Base-by-base conservation (phyloP, 73 alveolate genomes). In the Tetrahymena borealis region DNA sequence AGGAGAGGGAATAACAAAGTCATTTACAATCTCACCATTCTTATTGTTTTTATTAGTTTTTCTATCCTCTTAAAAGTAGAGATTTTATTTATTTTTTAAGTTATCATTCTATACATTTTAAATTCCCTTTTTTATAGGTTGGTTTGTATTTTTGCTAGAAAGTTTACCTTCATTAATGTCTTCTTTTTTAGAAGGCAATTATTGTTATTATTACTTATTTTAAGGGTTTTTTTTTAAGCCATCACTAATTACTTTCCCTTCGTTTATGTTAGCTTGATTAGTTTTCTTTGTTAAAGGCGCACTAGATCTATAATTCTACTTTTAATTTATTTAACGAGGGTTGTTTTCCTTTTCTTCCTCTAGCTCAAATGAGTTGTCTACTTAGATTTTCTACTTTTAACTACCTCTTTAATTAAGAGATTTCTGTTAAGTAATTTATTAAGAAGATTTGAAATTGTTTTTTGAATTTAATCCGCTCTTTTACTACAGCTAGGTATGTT, bases 1-100 rank as follows among this genome's bases (percentile, higher is more conserved):
- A 33, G 94, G 94, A 15, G 96, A 39, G 33, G 96, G 97, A n/a
- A 96, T 94, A 3, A 91, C 90, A 43, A 94, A 96, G 37, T 96
- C 98, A 40, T 96, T 96, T 20, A 94, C 78, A 0, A 90, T 78
- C 16, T 94, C 94, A 9, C 85, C 39, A 38, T 42, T 60, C 28
- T 60, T 60, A 15, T 60, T 60, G 9, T 24, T 28, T 60, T 60
- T 60, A 60, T 60, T n/a, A n/a, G n/a, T 60, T 60, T 60, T 60
- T 20, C 28, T 60, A 32, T 60, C 85, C 10, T 60, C 85, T 24
- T 24, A 35, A 60, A 60, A 24, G 13, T 24, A 60, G 18, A 24
- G 31, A 60, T 60, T 60, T 60, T 60, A 24, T 13, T 60, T 60
- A n/a, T 60, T 60, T 60, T 60, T 60, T 13, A 60, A 60, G 13